phyloP scores from a whole-genome alignment of 2,329 filamentous ascomycete genomes.

The Gremmenia infestans region DNA sequence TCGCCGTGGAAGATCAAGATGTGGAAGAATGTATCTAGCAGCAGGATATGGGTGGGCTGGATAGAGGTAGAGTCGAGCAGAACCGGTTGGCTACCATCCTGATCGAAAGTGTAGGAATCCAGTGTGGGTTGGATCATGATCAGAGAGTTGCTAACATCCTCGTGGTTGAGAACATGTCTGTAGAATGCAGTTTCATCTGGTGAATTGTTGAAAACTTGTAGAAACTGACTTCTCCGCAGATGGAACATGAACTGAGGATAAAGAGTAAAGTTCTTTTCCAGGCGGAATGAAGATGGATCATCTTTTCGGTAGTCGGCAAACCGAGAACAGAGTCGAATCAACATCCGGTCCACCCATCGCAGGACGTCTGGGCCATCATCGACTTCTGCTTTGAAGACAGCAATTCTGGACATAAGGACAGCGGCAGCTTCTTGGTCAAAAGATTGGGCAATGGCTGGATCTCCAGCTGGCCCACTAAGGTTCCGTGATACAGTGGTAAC shows the following conservation, averaged over 20 bases:
- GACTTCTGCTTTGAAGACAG: slow-evolving; percentile 97
- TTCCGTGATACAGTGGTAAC: slow-evolving; percentile 92
- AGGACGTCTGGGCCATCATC: slow-evolving; percentile 98
- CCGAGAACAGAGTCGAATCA: slow-evolving; percentile 90
- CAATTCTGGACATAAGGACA: slow-evolving; percentile 97
- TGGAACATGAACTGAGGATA: slow-evolving; percentile 99
- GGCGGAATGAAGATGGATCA: slow-evolving; percentile 90
- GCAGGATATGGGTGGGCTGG: slow-evolving; percentile 85
- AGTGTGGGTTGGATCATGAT: slow-evolving; percentile 99
- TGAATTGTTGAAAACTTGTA: slow-evolving; percentile 99
- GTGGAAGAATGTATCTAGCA: slow-evolving; percentile 98
- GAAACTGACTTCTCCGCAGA: slow-evolving; percentile 89
- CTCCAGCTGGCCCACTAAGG: slow-evolving; percentile 86
- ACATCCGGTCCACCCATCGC: slow-evolving; percentile 97
- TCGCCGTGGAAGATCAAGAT: slow-evolving; percentile 99
- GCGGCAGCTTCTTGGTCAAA: slow-evolving; percentile 98
- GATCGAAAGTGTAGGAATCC: slow-evolving; percentile 95
- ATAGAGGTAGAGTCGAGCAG: slow-evolving; percentile 94
- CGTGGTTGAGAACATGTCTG: slow-evolving; percentile 91
- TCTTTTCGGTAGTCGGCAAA: slow-evolving; percentile 99
- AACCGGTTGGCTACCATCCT: slow-evolving; percentile 89
- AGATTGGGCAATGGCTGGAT: slow-evolving; percentile 90
- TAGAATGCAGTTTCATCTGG: slow-evolving; percentile 99
- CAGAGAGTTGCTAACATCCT: slow-evolving; percentile 93
- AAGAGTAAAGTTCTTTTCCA: slow-evolving; percentile 98